These are phyloP conservation scores for Lactarius psammicola DNA, from an alignment of 768 basidiomycete genomes.

Conservation along the genomic window DNA sequence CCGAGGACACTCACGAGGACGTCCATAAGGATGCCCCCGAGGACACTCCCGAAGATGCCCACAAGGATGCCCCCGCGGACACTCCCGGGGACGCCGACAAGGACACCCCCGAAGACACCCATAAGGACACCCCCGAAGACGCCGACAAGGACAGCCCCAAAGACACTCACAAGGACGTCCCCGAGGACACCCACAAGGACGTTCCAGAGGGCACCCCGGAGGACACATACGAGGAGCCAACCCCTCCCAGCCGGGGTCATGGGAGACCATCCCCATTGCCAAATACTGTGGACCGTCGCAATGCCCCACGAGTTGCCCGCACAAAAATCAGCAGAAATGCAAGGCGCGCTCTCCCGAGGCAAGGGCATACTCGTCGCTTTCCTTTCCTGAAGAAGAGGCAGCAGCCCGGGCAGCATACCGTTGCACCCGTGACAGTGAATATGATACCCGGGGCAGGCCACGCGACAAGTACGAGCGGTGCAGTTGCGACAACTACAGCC, in stretches of 20 bases:
- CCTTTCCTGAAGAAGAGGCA: conserved; percentile 21
- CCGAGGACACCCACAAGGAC: not conserved
- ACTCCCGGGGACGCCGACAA: not conserved
- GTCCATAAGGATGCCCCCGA: no score
- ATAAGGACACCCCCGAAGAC: not conserved
- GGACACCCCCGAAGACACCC: not conserved
- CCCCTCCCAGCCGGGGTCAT: conserved; percentile 13
- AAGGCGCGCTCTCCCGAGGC: not conserved
- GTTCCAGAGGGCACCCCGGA: not conserved
- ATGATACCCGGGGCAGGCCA: conserved; percentile 17
- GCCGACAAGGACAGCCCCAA: not conserved
- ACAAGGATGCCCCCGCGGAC: not conserved
- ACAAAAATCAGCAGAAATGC: conserved; percentile 2
- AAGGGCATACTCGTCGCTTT: conserved; percentile 14
- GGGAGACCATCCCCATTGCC: conserved; percentile 23
- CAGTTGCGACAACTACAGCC: not conserved
- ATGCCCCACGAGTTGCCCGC: conserved; percentile 19
- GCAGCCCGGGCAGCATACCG: conserved; percentile 1
- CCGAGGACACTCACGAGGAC: not conserved
- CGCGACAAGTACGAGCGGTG: conserved; percentile 7
- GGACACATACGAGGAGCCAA: conserved; percentile 1
- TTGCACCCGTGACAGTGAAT: conserved; percentile 22
- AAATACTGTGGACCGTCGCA: conserved; percentile 13
- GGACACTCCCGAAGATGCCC: not conserved
- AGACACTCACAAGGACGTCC: not conserved